Conservation (phyloP, 495 filamentous ascomycete genomes). For the Annulohypoxylon bovei region DNA sequence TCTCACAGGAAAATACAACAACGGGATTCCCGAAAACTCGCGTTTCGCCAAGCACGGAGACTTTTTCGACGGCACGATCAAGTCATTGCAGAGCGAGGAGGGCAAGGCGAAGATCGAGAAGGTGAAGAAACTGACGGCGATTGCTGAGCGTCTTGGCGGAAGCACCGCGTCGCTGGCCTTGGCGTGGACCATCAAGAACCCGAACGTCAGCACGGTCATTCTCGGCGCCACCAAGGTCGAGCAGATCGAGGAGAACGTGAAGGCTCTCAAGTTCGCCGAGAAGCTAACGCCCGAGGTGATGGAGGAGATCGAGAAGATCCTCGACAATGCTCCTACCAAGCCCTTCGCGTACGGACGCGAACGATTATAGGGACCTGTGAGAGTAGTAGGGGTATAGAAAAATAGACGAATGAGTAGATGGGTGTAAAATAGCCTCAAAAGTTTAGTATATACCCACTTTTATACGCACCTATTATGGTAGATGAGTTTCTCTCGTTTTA, state of each 20-base stretch:
- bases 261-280: constrained; percentile 68
- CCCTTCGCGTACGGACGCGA: constrained; percentile 30
- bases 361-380: constrained; percentile 5
- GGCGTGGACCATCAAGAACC: constrained; percentile 81
- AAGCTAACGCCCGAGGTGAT: constrained; percentile 73
- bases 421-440: too few relatives aligned
- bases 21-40: constrained; percentile 67
- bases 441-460: too few relatives aligned
- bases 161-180: constrained; percentile 64
- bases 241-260: constrained; percentile 75
- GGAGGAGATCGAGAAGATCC: constrained; percentile 72
- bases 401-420: neutral
- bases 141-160: constrained; percentile 74
- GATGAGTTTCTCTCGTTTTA: too few relatives aligned
- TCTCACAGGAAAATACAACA: constrained; percentile 84
- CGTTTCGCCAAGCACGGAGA: constrained; percentile 59
- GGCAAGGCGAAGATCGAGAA: constrained; percentile 53
- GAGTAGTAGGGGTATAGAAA: neutral
- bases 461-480: too few relatives aligned
- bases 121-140: constrained; percentile 60
- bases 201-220: constrained; percentile 77
- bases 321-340: constrained; percentile 38
- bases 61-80: constrained; percentile 53
- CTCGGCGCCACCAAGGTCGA: constrained; percentile 75
- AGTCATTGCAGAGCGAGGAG: constrained; percentile 45